Evolutionary conservation across 1,284 basidiomycete genomes (phyloP).

Genomic region (Ceratobasidium sp.): DNA sequence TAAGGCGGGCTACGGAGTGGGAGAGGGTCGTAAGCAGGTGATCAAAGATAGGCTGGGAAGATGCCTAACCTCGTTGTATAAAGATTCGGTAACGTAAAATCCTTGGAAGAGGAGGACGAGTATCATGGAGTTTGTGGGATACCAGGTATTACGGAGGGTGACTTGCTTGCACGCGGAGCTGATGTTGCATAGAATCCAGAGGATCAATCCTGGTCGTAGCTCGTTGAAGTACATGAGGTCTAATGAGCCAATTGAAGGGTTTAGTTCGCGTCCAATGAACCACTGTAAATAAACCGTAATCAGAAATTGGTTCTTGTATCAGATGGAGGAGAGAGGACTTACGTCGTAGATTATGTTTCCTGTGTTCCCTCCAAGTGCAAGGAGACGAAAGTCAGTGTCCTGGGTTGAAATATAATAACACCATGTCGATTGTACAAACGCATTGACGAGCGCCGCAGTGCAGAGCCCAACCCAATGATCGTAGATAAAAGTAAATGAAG

Average conservation of each 20-base stretch:
- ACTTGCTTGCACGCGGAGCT: slow-evolving; percentile 94
- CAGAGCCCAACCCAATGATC: slow-evolving; percentile 93
- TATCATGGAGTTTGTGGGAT: slow-evolving; percentile 82
- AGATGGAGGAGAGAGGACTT: slow-evolving; percentile 54
- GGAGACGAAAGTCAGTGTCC: slow-evolving; percentile 62
- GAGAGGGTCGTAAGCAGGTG: not conserved
- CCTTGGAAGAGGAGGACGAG: slow-evolving; percentile 89
- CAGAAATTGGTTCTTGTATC: not conserved
- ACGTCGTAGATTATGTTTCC: slow-evolving; percentile 94
- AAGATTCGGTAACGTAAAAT: slow-evolving; percentile 87
- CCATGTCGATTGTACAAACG: slow-evolving; percentile 78
- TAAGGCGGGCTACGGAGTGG: slow-evolving; percentile 68
- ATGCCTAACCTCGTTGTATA: slow-evolving; percentile 86
- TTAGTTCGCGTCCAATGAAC: slow-evolving; percentile 96
- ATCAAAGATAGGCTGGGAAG: not conserved
- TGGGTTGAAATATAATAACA: slow-evolving; percentile 84
- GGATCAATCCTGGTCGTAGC: slow-evolving; percentile 93
- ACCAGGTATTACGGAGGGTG: slow-evolving; percentile 59
- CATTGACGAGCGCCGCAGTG: slow-evolving; percentile 87
- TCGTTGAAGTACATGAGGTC: slow-evolving; percentile 99
- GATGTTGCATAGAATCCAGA: slow-evolving; percentile 94
- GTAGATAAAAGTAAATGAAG: slow-evolving; percentile 89
- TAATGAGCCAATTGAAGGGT: slow-evolving; percentile 88
- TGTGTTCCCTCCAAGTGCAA: slow-evolving; percentile 95
- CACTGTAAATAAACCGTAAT: slow-evolving; percentile 69